Evolutionary conservation across 257 asterid genomes (phyloP).

Genomic region (Solanum habrochaites): DNA sequence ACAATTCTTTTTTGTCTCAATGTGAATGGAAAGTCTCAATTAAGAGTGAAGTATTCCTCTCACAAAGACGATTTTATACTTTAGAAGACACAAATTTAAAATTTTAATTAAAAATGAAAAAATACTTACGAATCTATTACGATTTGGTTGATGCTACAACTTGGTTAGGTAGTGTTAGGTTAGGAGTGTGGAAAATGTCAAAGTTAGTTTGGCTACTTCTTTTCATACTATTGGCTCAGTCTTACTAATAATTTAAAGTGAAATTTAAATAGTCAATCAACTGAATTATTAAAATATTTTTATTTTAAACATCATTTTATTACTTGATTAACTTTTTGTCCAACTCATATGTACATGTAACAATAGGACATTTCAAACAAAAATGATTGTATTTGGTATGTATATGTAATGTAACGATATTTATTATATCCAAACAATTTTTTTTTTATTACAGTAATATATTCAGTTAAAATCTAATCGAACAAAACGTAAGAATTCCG

Average conservation of each 20-base stretch:
- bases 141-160: too few relatives aligned
- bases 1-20: too few relatives aligned
- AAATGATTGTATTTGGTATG: background rate
- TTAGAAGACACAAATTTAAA: rapidly evolving
- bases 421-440: background rate
- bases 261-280: background rate
- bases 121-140: too few relatives aligned
- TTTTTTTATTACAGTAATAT: background rate
- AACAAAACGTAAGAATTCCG: background rate
- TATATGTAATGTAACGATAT: background rate
- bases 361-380: background rate
- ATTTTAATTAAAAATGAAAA: too few relatives aligned
- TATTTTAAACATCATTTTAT: background rate
- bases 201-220: background rate
- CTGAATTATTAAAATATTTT: background rate
- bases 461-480: background rate
- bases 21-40: too few relatives aligned
- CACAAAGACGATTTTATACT: too few relatives aligned
- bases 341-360: background rate
- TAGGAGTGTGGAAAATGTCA: background rate
- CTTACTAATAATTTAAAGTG: background rate
- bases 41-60: too few relatives aligned
- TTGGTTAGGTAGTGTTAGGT: background rate
- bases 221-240: background rate
- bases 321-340: background rate